Percentiles rank a stretch among this genome's conserved stretches.
Evolutionary conservation across 208 protist species (phyloP).

Genomic region (Leishmania arabica): DNA sequence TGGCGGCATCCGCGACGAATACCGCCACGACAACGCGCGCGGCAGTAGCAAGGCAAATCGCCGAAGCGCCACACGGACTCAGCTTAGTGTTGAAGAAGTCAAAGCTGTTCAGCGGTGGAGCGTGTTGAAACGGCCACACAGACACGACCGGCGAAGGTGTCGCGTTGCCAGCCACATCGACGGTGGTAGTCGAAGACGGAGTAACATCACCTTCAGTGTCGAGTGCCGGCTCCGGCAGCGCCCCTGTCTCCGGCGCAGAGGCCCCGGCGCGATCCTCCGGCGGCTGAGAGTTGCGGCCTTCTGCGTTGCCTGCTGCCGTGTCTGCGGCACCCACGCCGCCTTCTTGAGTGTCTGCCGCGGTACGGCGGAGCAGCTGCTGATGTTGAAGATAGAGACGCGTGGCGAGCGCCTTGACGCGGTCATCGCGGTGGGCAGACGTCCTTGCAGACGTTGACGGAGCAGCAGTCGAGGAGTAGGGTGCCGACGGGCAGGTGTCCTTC

Average conservation of each 20-base stretch:
- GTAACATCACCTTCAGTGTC: background rate
- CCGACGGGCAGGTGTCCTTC: background rate
- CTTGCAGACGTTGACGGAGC: background rate
- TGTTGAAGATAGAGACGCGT: slow-evolving; percentile 27
- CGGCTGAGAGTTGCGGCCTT: background rate
- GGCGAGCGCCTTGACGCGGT: slow-evolving; percentile 24
- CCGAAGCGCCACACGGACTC: slow-evolving; percentile 34
- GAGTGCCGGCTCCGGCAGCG: background rate
- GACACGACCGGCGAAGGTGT: background rate
- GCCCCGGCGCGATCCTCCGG: background rate
- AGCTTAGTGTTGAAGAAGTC: slow-evolving; percentile 49
- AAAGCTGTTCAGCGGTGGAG: slow-evolving; percentile 50
- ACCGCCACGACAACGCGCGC: slow-evolving; percentile 33
- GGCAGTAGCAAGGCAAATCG: slow-evolving; percentile 11
- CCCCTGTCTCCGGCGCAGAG: background rate
- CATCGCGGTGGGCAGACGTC: slow-evolving; percentile 6
- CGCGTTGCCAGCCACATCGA: background rate
- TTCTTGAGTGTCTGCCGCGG: background rate
- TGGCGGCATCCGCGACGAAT: slow-evolving; percentile 24
- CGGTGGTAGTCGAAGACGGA: too few species aligned
- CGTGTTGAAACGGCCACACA: slow-evolving; percentile 65
- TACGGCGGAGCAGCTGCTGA: slow-evolving; percentile 16
- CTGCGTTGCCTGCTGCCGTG: background rate
- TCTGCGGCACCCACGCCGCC: background rate
- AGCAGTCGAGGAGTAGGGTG: background rate